A percentile compares a stretch with the other conserved stretches of the same genome.
These are phyloP conservation scores for Komagataella mondaviorum DNA, from an alignment of 805 yeast genomes.

Conservation along the genomic window DNA sequence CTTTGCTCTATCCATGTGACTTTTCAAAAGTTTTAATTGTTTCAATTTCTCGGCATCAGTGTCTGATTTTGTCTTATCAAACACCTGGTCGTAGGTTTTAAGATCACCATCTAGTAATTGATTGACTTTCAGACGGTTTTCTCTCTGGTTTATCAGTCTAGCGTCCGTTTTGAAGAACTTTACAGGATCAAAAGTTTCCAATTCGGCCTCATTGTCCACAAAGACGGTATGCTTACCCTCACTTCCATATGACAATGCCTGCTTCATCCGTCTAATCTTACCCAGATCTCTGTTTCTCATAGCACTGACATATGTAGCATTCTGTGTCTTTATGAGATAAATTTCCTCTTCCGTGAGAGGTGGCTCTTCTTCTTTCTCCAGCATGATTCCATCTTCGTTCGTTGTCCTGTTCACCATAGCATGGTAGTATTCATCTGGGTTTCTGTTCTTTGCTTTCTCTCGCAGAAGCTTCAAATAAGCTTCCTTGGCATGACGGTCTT, in stretches of 20 bases:
- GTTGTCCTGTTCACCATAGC: slow-evolving; percentile 69
- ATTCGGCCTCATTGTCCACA: slow-evolving; percentile 50
- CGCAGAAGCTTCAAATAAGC: slow-evolving; percentile 59
- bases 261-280: slow-evolving; percentile 45
- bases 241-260: slow-evolving; percentile 35
- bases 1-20: slow-evolving; percentile 54
- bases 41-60: slow-evolving; percentile 40
- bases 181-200: slow-evolving; percentile 48
- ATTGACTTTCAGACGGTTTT: slow-evolving; percentile 52
- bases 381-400: slow-evolving; percentile 54
- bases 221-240: slow-evolving; percentile 75
- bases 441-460: slow-evolving; percentile 57
- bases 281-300: slow-evolving; percentile 55
- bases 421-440: slow-evolving; percentile 95
- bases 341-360: slow-evolving; percentile 60
- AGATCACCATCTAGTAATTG: slow-evolving; percentile 36
- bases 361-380: slow-evolving; percentile 53
- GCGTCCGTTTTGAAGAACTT: slow-evolving; percentile 59
- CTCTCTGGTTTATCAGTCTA: slow-evolving; percentile 44
- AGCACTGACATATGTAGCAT: slow-evolving; percentile 72
- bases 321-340: slow-evolving; percentile 80
- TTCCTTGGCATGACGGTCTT: slow-evolving; percentile 43
- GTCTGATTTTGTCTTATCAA: slow-evolving; percentile 14
- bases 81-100: slow-evolving; percentile 6
- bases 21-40: slow-evolving; percentile 44